Evolutionary conservation across 148 eudicot species (phyloP).

Genomic region (Chenopodium album): DNA sequence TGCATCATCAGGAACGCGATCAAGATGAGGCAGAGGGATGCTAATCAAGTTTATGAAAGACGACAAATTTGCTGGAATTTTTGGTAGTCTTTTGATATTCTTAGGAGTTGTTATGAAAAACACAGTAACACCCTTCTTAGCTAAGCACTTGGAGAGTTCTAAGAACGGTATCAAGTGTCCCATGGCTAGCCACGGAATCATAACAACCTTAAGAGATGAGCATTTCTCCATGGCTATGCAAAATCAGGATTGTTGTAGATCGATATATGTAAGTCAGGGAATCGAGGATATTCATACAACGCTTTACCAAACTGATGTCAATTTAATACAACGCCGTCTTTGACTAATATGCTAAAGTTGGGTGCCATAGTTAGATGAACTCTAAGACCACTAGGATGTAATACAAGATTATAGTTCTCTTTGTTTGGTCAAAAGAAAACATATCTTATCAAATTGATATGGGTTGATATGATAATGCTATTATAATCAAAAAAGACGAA

Average conservation of each 20-base stretch:
- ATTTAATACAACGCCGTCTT: neutral
- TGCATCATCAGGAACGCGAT: slow-evolving; percentile 41
- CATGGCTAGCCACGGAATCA: slow-evolving; percentile 84
- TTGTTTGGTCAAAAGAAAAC: neutral
- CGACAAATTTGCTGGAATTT: slow-evolving; percentile 38
- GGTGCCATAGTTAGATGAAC: neutral
- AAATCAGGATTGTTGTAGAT: neutral
- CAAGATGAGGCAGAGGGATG: slow-evolving; percentile 43
- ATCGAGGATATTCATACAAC: neutral
- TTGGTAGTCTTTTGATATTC: slow-evolving; percentile 50
- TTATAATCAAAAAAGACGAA: neutral
- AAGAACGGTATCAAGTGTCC: slow-evolving; percentile 68
- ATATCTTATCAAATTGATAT: neutral
- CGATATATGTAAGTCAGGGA: neutral
- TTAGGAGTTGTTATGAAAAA: slow-evolving; percentile 62
- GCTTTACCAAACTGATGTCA: too few species aligned
- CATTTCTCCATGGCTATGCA: slow-evolving; percentile 8
- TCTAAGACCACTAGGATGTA: neutral
- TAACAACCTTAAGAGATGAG: slow-evolving; percentile 45
- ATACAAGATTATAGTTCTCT: neutral
- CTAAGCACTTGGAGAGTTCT: slow-evolving; percentile 49
- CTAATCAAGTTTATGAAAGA: slow-evolving; percentile 32
- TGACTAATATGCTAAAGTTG: neutral
- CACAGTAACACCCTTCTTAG: slow-evolving; percentile 46
- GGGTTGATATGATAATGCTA: neutral